Conservation (phyloP, 1,139 yeast species). For the Hemisphaericaspora subhashii region DNA sequence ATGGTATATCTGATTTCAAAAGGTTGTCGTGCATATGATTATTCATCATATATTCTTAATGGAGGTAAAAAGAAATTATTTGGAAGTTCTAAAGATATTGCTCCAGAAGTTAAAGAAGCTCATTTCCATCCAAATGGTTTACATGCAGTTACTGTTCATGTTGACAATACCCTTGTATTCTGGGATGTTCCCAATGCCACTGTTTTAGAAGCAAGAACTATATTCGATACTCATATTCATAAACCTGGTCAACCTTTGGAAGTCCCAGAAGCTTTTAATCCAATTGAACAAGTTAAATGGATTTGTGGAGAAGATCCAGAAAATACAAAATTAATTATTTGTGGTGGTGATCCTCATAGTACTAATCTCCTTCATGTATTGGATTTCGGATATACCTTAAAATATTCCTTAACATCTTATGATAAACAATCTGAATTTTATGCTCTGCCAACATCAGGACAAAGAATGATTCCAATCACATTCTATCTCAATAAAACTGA, state of each 20-base stretch:
- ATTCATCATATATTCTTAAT: constrained; percentile 32
- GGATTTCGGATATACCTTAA: constrained; percentile 80
- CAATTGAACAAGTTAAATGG: constrained; percentile 59
- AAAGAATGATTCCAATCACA: constrained; percentile 30
- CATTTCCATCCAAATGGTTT: constrained; percentile 93
- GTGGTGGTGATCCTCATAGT: constrained; percentile 60
- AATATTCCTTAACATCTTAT: constrained; percentile 77
- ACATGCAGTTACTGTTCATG: constrained; percentile 75
- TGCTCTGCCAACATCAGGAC: constrained; percentile 55
- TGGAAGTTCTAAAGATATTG: constrained; percentile 39
- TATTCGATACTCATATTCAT: constrained; percentile 66
- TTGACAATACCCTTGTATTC: constrained; percentile 80
- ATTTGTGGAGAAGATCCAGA: constrained; percentile 80
- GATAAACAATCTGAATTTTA: constrained; percentile 80
- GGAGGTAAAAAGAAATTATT: constrained; percentile 47
- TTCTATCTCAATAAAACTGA: constrained; percentile 20
- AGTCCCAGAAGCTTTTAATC: constrained; percentile 23
- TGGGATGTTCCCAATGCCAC: constrained; percentile 89
- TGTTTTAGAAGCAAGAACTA: constrained; percentile 69
- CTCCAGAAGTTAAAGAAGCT: constrained; percentile 60
- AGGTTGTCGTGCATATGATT: constrained; percentile 35
- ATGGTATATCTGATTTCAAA: constrained; percentile 55
- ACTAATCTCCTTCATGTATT: constrained; percentile 63
- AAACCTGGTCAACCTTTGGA: constrained; percentile 38
- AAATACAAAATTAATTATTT: constrained; percentile 66